Evolutionary conservation across 192 early-diverging fungal species (phyloP), one percentile per base, ranked within the genome.

Genomic region (Linnemannia exigua): DNA sequence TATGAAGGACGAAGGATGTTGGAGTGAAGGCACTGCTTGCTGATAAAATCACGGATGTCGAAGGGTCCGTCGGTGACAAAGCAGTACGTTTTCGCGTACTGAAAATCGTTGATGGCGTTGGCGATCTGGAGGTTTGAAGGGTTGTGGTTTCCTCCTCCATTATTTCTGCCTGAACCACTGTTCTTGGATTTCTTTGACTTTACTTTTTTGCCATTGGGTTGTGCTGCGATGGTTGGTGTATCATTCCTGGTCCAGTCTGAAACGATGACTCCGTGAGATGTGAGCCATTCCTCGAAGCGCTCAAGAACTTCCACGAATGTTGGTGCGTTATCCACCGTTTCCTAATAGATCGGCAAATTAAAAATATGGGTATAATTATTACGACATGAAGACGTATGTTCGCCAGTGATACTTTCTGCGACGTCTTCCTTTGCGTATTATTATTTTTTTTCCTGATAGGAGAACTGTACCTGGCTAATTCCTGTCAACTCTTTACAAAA

Each of bases 1-100:
- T 95, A 97, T 0, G 74, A 46, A 3, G 96, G 96, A 33, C 90
- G 80, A 35, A 76, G 33, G 31, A 94, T 89, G n/a, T 82, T 25
- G 7, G 91, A 92, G 44, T 89, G 81, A 0, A 72, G 54, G 73
- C 94, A 95, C 87, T 97, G 95, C 77, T 96, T 95, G 28, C 88
- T 81, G n/a, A 97, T 89, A 85, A 97, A 97, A 68, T 96, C 94
- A 12, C 94, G 91, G 58, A 97, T 91, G 79, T 97, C 96, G 90
- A 94, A 97, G 0, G 95, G 95, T 4, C 95, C 95, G 87, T 90
- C 94, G 12, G 77, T 79, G 8, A 86, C 73, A 15, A 86, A 86
- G 51, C 78, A 79, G 41, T 77, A 80, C 5, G 78, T 68, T 41
- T 78, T 74, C 0, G 70, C 84, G 25, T 86, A 86, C 2, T 28